Base-by-base conservation (phyloP, 768 basidiomycete species). In the Podaxis mareebaensis region DNA sequence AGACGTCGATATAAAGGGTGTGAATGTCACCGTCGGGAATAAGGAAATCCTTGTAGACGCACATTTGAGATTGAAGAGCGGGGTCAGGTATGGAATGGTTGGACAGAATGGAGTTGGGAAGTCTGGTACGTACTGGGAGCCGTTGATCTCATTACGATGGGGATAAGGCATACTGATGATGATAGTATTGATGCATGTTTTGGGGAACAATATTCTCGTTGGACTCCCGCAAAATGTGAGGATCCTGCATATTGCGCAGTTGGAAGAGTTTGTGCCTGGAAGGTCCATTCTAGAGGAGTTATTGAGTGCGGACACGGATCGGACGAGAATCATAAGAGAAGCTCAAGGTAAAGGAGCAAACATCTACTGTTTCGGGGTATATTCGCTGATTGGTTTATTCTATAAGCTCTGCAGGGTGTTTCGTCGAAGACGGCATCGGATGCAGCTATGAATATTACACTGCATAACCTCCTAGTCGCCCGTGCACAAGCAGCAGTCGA, bases 81-180 rank as follows among this genome's bases (percentile, higher is more conserved):
- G 82, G 10, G 79, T 81, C 3, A 77, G 78, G 26, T 85, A 85
- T 71, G 82, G 78, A 30, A 76, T 89, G 58, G 75, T 86, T 6
- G 87, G 85, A 13, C 75, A 85, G 58, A 85, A 85, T 68, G 85
- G 85, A 2, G 76, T 79, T 17, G 85, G 84, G 10, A 86, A 86
- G 67, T 83, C 81, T 13, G 81, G 79, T 81, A 53, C 51, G 69
- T 66, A 15, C 5, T n/a, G 66, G 30, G 20, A 22, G 39, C 58
- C 12, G 40, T 24, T 49, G 4, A 24, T 63, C 15, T 22, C 13
- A 2, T 60, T 51, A 15, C 17, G 20, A n/a, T 17, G 42, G 3
- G 0, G 8, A 11, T 48, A 20, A 4, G 46, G 6, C 36, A 4
- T 33, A 20, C 12, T 49, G 46, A 44, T 36, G 38, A 20, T 46